Base-by-base conservation (phyloP, 2,329 filamentous ascomycete genomes). In the Didymella lethalis region DNA sequence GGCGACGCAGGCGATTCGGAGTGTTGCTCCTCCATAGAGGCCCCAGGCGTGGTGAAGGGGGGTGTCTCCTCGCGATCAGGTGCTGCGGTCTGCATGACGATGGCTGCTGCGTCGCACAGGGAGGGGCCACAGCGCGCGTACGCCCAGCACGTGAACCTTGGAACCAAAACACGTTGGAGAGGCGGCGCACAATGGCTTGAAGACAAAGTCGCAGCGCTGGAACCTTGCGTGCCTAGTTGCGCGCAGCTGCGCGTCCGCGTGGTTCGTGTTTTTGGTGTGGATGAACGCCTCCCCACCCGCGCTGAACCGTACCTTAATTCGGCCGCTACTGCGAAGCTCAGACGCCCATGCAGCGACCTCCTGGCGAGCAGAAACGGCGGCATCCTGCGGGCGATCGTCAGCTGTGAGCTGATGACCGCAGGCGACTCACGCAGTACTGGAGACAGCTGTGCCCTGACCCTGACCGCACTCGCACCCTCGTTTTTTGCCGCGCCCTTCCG, bases 361-460 rank as follows among this genome's bases (percentile, higher is more conserved):
- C 65, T 63, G 66, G 65, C 62, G 61, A 63, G 59, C 62, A 66
- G 60, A 65, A 63, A 56, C 64, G 58, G 59, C 61, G 50, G 64
- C 55, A 61, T 47, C 55, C 46, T 47, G 48, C 58, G 59, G 57
- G 54, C 63, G 61, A 63, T 64, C 64, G 62, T 64, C 56, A 60
- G 60, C 62, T 59, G 62, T 63, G 59, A 62, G 61, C 62, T 62
- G 64, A 64, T 65, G 62, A 57, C 62, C 65, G 62, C 58, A 47
- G 58, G 59, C 55, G 60, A 63, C 58, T 52, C 53, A 61, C 23
- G 23, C 23, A 23, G 23, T 23, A 23, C 61, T 57, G 55, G 50
- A 63, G 48, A 26, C 41, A 44, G 14, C 23, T 49, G n/a, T 29
- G 34, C 47, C 34, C 47, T 34, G 51, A 34, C 52, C 28, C 28